Conservation (phyloP, 345 rosid species). For the Laguncularia racemosa region DNA sequence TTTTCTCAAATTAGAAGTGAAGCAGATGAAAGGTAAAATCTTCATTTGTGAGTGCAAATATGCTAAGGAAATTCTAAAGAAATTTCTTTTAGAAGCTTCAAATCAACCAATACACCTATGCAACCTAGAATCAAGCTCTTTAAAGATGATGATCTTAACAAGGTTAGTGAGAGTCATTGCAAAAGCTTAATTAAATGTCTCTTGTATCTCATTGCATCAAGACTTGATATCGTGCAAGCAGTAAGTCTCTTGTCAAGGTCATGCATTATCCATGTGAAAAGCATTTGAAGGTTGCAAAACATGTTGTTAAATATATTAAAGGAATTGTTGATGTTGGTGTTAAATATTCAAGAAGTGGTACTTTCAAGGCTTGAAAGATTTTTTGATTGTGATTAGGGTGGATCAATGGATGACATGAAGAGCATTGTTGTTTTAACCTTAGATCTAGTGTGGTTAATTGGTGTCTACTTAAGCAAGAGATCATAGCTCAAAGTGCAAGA, state of each 20-base stretch:
- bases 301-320: neutral
- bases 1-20: conserved; percentile 3
- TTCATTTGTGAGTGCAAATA: conserved; percentile 6
- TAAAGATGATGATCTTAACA: neutral
- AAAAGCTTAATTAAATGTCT: neutral
- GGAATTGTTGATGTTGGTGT: neutral
- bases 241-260: neutral
- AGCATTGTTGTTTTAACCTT: neutral
- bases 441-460: neutral
- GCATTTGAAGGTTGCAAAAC: neutral
- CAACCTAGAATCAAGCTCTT: neutral
- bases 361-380: neutral
- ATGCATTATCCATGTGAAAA: neutral
- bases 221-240: neutral
- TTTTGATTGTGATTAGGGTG: conserved; percentile 3
- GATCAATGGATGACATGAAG: conserved; percentile 5
- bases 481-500: neutral
- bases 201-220: neutral
- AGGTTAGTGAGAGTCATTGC: neutral
- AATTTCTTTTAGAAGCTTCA: neutral
- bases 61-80: conserved; percentile 1
- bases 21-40: neutral
- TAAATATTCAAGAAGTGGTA: neutral
- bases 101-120: neutral
- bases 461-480: conserved; percentile 1